phyloP scores from a whole-genome alignment of 139 green algal genomes.

The Microglena sp. region DNA sequence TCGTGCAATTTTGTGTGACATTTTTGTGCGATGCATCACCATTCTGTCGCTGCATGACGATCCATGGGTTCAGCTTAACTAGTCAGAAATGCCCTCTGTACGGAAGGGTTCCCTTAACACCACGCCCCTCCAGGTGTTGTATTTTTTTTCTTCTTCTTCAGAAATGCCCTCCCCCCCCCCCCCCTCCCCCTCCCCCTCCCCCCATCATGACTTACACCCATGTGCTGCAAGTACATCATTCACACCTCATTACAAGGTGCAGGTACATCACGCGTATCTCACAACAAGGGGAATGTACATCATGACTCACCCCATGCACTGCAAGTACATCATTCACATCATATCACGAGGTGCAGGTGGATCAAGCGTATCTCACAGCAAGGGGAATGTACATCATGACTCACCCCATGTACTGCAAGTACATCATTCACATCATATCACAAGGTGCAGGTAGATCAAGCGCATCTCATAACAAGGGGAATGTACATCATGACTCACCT shows the following conservation, averaged over 20 bases:
- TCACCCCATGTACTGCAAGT: constrained; percentile 30
- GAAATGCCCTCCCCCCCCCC: no score
- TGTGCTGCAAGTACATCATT: constrained; percentile 34
- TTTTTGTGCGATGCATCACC: no score
- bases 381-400: background rate
- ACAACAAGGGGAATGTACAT: background rate
- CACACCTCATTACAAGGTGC: constrained; percentile 32
- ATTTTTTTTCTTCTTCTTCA: no score
- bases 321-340: constrained; percentile 37
- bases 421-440: constrained; percentile 36
- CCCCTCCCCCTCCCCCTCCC: no score
- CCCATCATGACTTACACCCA: constrained; percentile 16
- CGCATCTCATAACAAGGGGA: background rate
- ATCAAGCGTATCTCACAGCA: background rate
- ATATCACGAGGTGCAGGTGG: constrained; percentile 27
- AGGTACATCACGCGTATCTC: constrained; percentile 1
- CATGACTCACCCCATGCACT: constrained; percentile 22
- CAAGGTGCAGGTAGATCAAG: constrained; percentile 21
- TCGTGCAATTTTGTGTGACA: no score
- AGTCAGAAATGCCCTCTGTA: no score
- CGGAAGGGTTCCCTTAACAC: no score
- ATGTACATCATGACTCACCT: background rate
- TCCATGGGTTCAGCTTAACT: no score
- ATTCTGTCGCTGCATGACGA: no score
- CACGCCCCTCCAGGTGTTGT: no score